Base-by-base conservation (phyloP, 768 basidiomycete species). In the Lactarius pseudohatsudake region DNA sequence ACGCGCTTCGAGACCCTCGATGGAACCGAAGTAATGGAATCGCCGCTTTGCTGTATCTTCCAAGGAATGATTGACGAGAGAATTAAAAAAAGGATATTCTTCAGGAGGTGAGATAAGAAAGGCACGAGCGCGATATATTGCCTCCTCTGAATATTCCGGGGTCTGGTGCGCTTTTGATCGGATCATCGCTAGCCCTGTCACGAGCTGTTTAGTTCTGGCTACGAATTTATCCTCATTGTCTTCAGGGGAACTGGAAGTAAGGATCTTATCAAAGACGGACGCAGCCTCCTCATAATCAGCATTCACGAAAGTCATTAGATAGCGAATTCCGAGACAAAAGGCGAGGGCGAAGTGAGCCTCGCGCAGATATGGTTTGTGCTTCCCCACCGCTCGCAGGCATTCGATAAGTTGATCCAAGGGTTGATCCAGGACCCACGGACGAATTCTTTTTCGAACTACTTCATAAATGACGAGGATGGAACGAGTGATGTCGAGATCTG, bases 121-220 rank as follows among this genome's bases (percentile, higher is more conserved):
- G 3, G 43, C 3, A 50, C 63, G 57, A 47, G 18, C 2, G 34
- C 56, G 63, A 13, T 11, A 26, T 36, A 38, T 64, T 13, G 56
- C 56, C 26, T 58, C 56, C 20, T 47, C 62, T 22, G 28, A 20
- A n/a, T 57, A 45, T 28, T 64, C 45, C 2, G 57, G 57, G 3
- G 57, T 64, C 45, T 36, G 18, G 13, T n/a, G 28, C 7, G n/a
- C 3, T 4, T 9, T 13, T 8, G 16, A 11, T 38, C 63, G 56
- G 22, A 20, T 5, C 2, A 7, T 1, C 11, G 45, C 30, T 6
- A 57, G n/a, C 5, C 7, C 10, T 20, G 43, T 20, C 34, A 45
- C n/a, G 43, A 28, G 2, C 10, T 20, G 2, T 22, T 4, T 36
- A 38, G 57, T 16, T 16, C 54, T 18, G 15, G 22, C 55, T 30